Evolutionary conservation across 805 yeast genomes (phyloP).

Genomic region (Pichia californica): DNA sequence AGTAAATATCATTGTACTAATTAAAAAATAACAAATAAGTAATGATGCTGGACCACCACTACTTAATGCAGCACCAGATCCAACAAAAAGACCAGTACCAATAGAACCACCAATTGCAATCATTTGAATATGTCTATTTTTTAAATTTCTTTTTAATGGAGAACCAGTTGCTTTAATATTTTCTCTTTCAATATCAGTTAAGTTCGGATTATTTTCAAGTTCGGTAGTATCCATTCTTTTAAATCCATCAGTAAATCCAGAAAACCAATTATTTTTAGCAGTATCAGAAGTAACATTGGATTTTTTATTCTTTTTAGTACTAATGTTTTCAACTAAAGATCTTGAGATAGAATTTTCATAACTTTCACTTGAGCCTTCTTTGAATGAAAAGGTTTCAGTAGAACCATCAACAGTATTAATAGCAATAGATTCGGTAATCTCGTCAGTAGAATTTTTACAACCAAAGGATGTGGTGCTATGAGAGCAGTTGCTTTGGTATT

Average conservation of each 20-base stretch:
- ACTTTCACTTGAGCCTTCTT: too few species aligned
- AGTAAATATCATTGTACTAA: conserved; percentile 50
- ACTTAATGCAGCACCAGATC: conserved; percentile 53
- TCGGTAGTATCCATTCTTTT: conserved; percentile 14
- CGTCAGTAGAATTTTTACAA: too few species aligned
- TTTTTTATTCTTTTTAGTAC: too few species aligned
- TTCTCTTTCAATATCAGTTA: conserved; percentile 34
- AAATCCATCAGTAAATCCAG: conserved; percentile 22
- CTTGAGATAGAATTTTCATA: too few species aligned
- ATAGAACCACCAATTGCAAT: conserved; percentile 76
- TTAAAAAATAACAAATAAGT: conserved; percentile 49
- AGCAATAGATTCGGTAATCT: too few species aligned
- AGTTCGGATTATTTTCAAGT: background rate
- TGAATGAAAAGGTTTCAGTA: too few species aligned
- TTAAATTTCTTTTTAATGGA: conserved; percentile 41
- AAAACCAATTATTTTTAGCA: too few species aligned
- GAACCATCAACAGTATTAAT: too few species aligned
- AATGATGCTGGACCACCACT: conserved; percentile 65
- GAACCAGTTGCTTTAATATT: conserved; percentile 37
- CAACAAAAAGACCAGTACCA: conserved; percentile 74
- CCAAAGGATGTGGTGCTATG: too few species aligned
- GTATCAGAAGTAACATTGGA: too few species aligned
- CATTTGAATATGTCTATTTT: conserved; percentile 63
- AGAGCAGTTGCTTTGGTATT: too few species aligned
- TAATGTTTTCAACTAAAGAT: too few species aligned